Evolutionary conservation across 148 eudicot species (phyloP), one percentile per base, ranked within the genome.

Genomic region (Euryodendron excelsum): DNA sequence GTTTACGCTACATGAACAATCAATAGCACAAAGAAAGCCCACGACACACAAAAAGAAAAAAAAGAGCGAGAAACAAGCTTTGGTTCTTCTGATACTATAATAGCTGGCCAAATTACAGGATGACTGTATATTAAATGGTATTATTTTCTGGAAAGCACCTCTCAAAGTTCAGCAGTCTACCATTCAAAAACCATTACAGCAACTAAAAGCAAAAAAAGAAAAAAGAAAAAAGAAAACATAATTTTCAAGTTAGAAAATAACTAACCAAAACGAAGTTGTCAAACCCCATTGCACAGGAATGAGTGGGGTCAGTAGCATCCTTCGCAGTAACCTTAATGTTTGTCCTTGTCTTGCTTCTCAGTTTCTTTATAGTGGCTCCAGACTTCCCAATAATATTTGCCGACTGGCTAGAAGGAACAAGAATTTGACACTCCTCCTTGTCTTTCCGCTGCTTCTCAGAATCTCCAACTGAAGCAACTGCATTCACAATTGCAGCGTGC

Each of bases 361-460:
- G 67, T 78, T 81, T 93, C 91, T 90, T 93, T 70, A 96, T 90
- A 62, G 92, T 92, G 21, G 89, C 58, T 69, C 99, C 97, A 37
- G 97, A 85, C 79, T 96, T 96, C 28, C 99, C 99, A 80, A 96
- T 96, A 48, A 95, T 86, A 85, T 88, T 91, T 13, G 98, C 98
- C 30, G 94, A 82, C 85, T 96, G 99, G 80, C 95, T 93, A 56
- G 97, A 80, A 0, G 99, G 99, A 71, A 93, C 99, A 81, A 96
- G 97, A 89, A 96, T 77, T 69, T 82, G 90, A 77, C 99, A 96
- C 75, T 96, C 97, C 67, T 88, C 96, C 79, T 69, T 88, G 63
- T 88, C 90, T 68, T 76, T 85, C 50, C 72, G 79, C 77, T 65
- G 87, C 81, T 77, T 87, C 73, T 93, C 92, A 33, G 89, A 73